phyloP scores from a whole-genome alignment of 2,329 filamentous ascomycete genomes.

The Fusarium foetens region DNA sequence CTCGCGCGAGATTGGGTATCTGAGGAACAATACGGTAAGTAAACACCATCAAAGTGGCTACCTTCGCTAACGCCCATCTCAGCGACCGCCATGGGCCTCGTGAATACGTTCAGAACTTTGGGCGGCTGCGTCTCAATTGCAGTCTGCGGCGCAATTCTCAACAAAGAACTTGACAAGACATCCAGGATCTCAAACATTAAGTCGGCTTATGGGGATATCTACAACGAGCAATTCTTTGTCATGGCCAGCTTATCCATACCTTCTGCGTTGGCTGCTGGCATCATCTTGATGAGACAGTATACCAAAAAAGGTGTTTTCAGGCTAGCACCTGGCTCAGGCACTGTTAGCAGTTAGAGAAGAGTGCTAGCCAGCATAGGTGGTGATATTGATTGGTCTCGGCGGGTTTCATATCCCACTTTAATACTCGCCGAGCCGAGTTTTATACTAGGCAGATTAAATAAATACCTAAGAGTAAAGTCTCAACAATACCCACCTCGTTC shows the following conservation, averaged over 20 bases:
- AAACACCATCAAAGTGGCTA: too few relatives aligned
- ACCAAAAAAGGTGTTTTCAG: neutral
- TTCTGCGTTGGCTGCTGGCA: neutral
- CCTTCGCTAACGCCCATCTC: neutral
- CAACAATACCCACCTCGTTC: neutral
- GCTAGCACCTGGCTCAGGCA: neutral
- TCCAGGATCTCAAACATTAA: accelerated
- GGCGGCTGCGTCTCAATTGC: neutral
- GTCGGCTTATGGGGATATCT: neutral
- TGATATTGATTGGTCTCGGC: neutral
- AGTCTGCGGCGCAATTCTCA: neutral
- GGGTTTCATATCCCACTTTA: neutral
- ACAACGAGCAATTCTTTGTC: neutral
- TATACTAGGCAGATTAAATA: neutral
- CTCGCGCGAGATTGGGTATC: neutral
- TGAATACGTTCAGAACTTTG: neutral
- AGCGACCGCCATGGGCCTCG: neutral
- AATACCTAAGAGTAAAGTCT: neutral
- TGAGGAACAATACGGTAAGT: neutral
- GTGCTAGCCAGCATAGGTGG: neutral
- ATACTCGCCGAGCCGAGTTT: neutral
- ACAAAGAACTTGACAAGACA: neutral
- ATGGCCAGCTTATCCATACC: neutral
- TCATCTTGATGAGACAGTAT: neutral
- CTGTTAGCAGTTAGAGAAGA: neutral